Conservation (phyloP, 2,329 filamentous ascomycete genomes). For the Colletotrichum lentis region DNA sequence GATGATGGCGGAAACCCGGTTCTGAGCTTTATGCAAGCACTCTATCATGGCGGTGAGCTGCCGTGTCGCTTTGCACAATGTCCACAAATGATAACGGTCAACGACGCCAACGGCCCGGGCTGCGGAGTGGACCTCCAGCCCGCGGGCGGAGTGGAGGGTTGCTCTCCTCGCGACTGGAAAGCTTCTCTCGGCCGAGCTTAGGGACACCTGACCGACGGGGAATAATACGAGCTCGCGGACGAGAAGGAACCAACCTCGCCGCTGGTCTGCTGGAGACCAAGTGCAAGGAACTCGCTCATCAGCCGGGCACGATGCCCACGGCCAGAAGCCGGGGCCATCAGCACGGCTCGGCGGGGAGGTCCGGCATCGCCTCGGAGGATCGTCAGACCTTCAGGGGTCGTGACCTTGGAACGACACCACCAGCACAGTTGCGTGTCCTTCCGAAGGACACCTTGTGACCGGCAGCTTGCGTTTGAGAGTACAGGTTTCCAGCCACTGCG, state of each 20-base stretch:
- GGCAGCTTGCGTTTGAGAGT: not conserved
- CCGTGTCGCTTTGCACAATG: constrained; percentile 1
- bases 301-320: not conserved
- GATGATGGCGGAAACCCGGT: not conserved
- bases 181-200: constrained; percentile 14
- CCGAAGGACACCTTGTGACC: constrained; percentile 10
- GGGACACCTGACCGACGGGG: constrained; percentile 13
- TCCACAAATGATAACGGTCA: constrained; percentile 35
- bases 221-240: constrained; percentile 25
- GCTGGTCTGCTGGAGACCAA: too few species aligned
- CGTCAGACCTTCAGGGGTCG: not conserved
- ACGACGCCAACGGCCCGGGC: not conserved
- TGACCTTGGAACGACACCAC: constrained; percentile 21
- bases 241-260: too few species aligned
- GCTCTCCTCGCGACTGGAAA: constrained; percentile 6
- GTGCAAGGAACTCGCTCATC: constrained; percentile 5
- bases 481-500: not conserved
- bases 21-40: constrained; percentile 28
- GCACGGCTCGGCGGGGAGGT: not conserved
- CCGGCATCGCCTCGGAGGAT: constrained; percentile 20
- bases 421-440: not conserved
- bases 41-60: not conserved
- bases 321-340: not conserved
- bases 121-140: not conserved
- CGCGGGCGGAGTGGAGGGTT: not conserved